Base-by-base conservation (phyloP, 306 rosid species). In the Urtica urens region DNA sequence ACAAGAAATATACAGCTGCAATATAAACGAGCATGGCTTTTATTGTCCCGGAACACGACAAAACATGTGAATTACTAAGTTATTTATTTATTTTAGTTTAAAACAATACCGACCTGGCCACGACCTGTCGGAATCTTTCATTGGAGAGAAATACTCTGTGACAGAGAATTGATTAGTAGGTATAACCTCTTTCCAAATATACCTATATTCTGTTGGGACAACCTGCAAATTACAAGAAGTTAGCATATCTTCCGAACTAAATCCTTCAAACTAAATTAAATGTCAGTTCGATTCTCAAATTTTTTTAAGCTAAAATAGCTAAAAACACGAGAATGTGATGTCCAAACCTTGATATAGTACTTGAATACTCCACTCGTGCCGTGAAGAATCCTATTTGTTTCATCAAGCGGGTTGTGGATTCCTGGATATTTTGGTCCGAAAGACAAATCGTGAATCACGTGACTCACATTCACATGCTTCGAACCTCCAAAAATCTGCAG, bases 351-450 rank as follows among this genome's bases (percentile, higher is more conserved):
- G 31, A 92, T 79, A 66, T 92, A 92, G 69, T 92, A 92, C 73
- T 92, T 92, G 69, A 92, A 92, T 41, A 86, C 83, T 63, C 96
- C 99, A 59, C 99, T 85, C 9, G 83, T 58, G 46, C 57, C 99
- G 58, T 58, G 94, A 60, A 92, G 62, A 63, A 78, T 75, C 41
- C 96, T 82, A 14, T 55, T 59, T 3, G 93, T 92, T 41, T 23
- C 87, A 62, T 92, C 99, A 53, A 92, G 94, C 39, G 99, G 99
- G 58, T 92, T 92, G 78, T 92, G 96, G 57, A 75, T 65, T 68
- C 99, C 99, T 12, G 99, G 99, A 78, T 77, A 92, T 75, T 85
- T 78, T 65, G 99, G 99, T 61, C 99, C 99, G 61, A 92, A 92
- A 53, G 99, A 92, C 74, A 92, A 61, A 77, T 85, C 94, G 45